phyloP scores from a whole-genome alignment of 2,329 filamentous ascomycete species.

The Alternaria atra region DNA sequence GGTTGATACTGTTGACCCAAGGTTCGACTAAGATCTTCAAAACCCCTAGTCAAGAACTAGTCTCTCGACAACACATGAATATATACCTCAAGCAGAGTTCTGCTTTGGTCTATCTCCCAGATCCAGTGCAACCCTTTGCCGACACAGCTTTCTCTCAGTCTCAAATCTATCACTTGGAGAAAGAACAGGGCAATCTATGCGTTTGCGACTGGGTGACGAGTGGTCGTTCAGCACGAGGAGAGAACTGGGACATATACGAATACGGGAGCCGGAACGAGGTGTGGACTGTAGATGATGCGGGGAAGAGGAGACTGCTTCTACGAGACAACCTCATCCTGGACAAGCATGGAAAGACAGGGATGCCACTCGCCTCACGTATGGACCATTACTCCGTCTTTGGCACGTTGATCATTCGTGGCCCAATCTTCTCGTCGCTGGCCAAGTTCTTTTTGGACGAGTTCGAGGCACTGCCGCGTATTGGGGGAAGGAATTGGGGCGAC shows the following conservation, averaged over 20 bases:
- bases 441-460: conserved; percentile 84
- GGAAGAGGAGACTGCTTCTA: conserved; percentile 72
- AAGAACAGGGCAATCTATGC: conserved; percentile 70
- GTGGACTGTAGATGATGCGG: conserved; percentile 61
- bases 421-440: conserved; percentile 70
- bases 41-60: conserved; percentile 62
- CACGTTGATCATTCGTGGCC: conserved; percentile 83
- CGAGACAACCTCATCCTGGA: conserved; percentile 84
- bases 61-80: conserved; percentile 60
- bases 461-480: conserved; percentile 78
- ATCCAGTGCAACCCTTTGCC: conserved; percentile 91
- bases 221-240: conserved; percentile 82
- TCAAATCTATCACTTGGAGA: conserved; percentile 73
- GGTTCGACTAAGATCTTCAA: conserved; percentile 98
- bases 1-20: conserved; percentile 69
- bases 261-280: conserved; percentile 91
- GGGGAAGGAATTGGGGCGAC: conserved; percentile 76
- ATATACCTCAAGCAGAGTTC: conserved; percentile 59
- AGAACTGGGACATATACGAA: conserved; percentile 82
- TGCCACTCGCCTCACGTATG: conserved; percentile 64
- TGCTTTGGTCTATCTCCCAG: conserved; percentile 75
- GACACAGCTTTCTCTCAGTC: conserved; percentile 84
- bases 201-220: conserved; percentile 94
- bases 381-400: conserved; percentile 80
- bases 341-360: conserved; percentile 49